Evolutionary conservation across 2,329 filamentous ascomycete species (phyloP), one percentile per base, ranked within the genome.

Genomic region (Fusarium setosum): DNA sequence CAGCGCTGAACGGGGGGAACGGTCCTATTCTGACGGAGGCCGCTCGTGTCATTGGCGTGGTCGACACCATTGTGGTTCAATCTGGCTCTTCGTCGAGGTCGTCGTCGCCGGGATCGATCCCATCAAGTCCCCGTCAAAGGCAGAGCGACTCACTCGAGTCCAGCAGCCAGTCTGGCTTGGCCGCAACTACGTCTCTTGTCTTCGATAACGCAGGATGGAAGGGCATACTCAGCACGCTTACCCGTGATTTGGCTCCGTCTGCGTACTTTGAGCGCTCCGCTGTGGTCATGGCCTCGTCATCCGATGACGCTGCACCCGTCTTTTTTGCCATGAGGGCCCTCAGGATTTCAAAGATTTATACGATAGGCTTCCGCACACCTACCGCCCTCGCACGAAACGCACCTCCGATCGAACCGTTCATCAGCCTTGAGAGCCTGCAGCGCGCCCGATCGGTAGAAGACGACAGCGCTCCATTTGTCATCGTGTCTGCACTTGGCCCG

Each of bases 191-290:
- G 0, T 80, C 81, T 6, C 86, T 95, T 37, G 81, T 94, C 15
- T 91, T 93, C 44, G 92, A 96, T 71, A 96, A 96, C 68, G 91
- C 92, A 11, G 89, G 89, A 13, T 96, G 93, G 92, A 93, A 93
- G 75, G 93, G 92, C 2, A 95, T 96, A 57, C 84, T 93, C 45
- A 91, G 92, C 51, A 94, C 92, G 1, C 81, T 96, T 59, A 96
- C 90, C 5, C 86, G 91, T 20, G 92, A 96, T 70, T 89, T 94
- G 68, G 91, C 94, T 0, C 92, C 93, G 0, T 94, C 92, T 5
- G 92, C 93, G 1, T 96, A 95, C 75, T 87, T 86, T 66, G 90
- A 88, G 38, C 88, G 92, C 45, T 88, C 92, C 5, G 92, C 92
- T 3, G 87, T 96, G 41, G 86, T 96, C 13, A 80, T 96, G 11